Evolutionary conservation across 768 basidiomycete genomes (phyloP).

Genomic region (Serendipita sp.): DNA sequence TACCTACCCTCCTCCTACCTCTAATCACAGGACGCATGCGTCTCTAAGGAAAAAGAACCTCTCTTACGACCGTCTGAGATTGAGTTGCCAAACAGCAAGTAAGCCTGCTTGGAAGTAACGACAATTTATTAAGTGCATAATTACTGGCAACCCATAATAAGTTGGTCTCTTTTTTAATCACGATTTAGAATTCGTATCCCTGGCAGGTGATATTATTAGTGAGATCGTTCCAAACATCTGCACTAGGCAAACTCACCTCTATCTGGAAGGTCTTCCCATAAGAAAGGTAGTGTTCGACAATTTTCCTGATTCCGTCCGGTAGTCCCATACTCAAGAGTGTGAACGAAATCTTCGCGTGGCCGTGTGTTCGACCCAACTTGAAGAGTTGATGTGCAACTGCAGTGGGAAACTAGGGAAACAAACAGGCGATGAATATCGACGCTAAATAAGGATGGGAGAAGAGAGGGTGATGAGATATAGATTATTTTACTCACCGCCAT

Average conservation of each 20-base stretch:
- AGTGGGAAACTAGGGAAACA: conserved; percentile 57
- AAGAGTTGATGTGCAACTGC: conserved; percentile 79
- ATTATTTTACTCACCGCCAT: background rate
- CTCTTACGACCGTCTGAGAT: no score
- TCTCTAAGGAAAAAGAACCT: background rate
- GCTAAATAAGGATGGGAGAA: no score
- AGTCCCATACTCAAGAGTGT: conserved; percentile 89
- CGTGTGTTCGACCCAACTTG: conserved; percentile 80
- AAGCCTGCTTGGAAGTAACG: no score
- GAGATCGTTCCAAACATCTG: no score
- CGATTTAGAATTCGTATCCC: no score
- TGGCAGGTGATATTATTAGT: no score
- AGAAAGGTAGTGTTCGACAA: conserved; percentile 82
- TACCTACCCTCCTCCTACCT: background rate
- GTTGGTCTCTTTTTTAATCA: no score
- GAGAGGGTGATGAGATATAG: background rate
- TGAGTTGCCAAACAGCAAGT: no score
- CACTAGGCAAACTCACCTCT: conserved; percentile 27
- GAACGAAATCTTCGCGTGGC: conserved; percentile 84
- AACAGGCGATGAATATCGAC: background rate
- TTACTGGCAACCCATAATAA: no score
- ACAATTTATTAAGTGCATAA: no score
- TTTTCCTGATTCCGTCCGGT: conserved; percentile 74
- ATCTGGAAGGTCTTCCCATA: conserved; percentile 81
- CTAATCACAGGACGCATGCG: background rate